phyloP scores from a whole-genome alignment of 306 rosid species.

The Cyamopsis tetragonoloba region DNA sequence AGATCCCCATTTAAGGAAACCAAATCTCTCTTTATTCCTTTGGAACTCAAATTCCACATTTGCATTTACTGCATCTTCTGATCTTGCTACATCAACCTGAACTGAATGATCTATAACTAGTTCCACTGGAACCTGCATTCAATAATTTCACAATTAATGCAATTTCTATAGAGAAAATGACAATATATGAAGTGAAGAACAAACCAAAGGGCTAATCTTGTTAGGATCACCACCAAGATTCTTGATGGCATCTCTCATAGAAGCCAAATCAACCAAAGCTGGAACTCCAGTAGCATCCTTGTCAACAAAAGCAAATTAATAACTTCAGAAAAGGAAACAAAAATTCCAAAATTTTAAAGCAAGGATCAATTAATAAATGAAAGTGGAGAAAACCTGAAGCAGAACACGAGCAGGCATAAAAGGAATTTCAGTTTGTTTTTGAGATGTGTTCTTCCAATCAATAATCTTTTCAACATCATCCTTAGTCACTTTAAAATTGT shows the following conservation, averaged over 20 bases:
- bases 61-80: constrained; percentile 55
- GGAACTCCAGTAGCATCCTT: constrained; percentile 77
- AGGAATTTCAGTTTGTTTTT: constrained; percentile 68
- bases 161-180: not conserved
- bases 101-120: constrained; percentile 76
- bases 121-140: constrained; percentile 62
- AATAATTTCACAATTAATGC: not conserved
- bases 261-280: constrained; percentile 74
- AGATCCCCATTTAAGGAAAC: constrained; percentile 77
- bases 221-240: constrained; percentile 66
- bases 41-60: constrained; percentile 64
- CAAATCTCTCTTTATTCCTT: constrained; percentile 61
- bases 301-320: constrained; percentile 1
- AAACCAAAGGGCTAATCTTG: constrained; percentile 69
- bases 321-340: not conserved
- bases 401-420: constrained; percentile 76
- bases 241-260: constrained; percentile 76
- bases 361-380: not conserved
- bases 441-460: constrained; percentile 61
- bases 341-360: not conserved
- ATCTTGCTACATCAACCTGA: constrained; percentile 71
- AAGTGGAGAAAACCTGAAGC: constrained; percentile 45
- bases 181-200: not conserved
- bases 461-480: constrained; percentile 68
- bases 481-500: constrained; percentile 56